Evolutionary conservation across 495 filamentous ascomycete genomes (phyloP).

Genomic region (Neurospora pannonica): DNA sequence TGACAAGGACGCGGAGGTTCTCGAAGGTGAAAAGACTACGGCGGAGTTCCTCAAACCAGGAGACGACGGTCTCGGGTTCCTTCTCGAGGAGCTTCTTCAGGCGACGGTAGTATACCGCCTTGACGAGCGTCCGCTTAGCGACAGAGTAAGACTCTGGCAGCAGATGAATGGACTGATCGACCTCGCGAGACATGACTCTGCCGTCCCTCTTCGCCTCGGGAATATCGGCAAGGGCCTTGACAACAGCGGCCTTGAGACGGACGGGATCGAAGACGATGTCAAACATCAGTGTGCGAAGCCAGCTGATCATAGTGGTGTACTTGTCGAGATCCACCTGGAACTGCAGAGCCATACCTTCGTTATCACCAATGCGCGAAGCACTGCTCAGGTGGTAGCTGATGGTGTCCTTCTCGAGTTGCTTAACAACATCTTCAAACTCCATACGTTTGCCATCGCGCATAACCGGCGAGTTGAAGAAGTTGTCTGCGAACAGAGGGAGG

Average conservation of each 20-base stretch:
- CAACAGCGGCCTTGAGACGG: slow-evolving; percentile 73
- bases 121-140: slow-evolving; percentile 74
- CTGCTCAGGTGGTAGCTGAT: slow-evolving; percentile 66
- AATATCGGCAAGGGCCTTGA: slow-evolving; percentile 81
- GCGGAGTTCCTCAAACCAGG: slow-evolving; percentile 67
- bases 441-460: slow-evolving; percentile 65
- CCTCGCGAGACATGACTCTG: slow-evolving; percentile 62
- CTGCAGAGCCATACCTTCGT: slow-evolving; percentile 68
- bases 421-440: slow-evolving; percentile 85
- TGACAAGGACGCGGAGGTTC: slow-evolving; percentile 77
- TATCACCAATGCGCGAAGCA: slow-evolving; percentile 57
- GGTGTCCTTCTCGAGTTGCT: slow-evolving; percentile 82
- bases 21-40: slow-evolving; percentile 63
- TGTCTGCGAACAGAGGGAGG: slow-evolving; percentile 72
- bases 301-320: slow-evolving; percentile 71
- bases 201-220: slow-evolving; percentile 89
- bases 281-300: slow-evolving; percentile 80
- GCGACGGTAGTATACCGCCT: slow-evolving; percentile 78
- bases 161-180: slow-evolving; percentile 73
- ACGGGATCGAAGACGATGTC: slow-evolving; percentile 75
- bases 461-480: slow-evolving; percentile 90
- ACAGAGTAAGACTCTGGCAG: slow-evolving; percentile 61
- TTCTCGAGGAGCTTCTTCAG: slow-evolving; percentile 66
- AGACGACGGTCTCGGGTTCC: slow-evolving; percentile 60
- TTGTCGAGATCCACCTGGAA: slow-evolving; percentile 84